phyloP scores from a whole-genome alignment of 2,329 filamentous ascomycete genomes.

The Raffaelea arxii region DNA sequence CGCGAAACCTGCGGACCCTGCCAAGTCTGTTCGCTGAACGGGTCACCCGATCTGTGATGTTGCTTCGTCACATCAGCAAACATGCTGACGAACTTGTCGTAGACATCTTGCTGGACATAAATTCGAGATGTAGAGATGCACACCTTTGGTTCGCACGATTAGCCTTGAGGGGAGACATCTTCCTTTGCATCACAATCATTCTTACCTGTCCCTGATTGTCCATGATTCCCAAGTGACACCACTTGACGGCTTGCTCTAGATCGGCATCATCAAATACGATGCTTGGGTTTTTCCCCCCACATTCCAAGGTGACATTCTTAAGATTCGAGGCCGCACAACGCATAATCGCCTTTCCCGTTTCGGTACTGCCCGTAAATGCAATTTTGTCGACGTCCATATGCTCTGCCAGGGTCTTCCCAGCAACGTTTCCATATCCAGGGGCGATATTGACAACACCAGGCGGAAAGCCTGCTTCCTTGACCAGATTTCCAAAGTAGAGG shows the following conservation, averaged over 20 bases:
- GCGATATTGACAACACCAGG: constrained; percentile 65
- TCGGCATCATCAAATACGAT: constrained; percentile 52
- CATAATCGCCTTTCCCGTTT: constrained; percentile 59
- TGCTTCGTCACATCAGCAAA: constrained; percentile 32
- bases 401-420: constrained; percentile 55
- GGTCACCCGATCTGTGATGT: constrained; percentile 46
- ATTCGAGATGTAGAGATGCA: constrained; percentile 67
- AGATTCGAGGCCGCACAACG: constrained; percentile 51
- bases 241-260: constrained; percentile 51
- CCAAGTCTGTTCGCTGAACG: constrained; percentile 44
- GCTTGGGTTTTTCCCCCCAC: constrained; percentile 49
- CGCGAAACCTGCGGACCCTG: constrained; percentile 53
- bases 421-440: constrained; percentile 55
- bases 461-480: constrained; percentile 64
- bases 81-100: constrained; percentile 47
- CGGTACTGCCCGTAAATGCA: constrained; percentile 63
- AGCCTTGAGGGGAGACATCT: too few relatives aligned
- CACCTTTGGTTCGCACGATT: too few relatives aligned
- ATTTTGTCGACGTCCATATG: constrained; percentile 62
- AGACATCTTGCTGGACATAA: constrained; percentile 53
- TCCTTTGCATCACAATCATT: too few relatives aligned
- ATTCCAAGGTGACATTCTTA: constrained; percentile 50
- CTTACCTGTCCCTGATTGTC: constrained; percentile 64
- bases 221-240: constrained; percentile 39
- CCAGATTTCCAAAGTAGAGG: constrained; percentile 50